A percentile compares a stretch with the other conserved stretches of the same genome.
phyloP scores from a whole-genome alignment of 225 moss, liverwort and hornwort species.

The Antitrichia curtipendula region DNA sequence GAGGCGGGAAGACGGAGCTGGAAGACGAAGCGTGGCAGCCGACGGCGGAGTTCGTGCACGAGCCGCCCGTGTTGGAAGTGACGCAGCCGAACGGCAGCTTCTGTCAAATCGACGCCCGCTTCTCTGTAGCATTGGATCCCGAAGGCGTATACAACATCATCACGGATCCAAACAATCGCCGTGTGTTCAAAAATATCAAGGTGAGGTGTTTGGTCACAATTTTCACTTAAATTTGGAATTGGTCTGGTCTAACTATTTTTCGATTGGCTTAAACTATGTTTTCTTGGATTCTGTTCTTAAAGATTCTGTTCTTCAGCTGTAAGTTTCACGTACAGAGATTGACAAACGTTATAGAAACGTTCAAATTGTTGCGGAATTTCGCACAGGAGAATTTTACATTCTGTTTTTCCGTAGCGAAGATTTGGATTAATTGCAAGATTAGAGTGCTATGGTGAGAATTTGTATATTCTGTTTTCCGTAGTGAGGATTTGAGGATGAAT shows the following conservation, averaged over 20 bases:
- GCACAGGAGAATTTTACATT: not conserved
- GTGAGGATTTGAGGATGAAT: not conserved
- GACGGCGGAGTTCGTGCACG: conserved; percentile 33
- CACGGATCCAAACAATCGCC: conserved; percentile 79
- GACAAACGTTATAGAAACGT: not conserved
- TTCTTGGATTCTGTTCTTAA: not conserved
- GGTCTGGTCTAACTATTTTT: not conserved
- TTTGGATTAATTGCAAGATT: not conserved
- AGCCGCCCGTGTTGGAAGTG: conserved; percentile 52
- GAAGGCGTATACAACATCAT: conserved; percentile 73
- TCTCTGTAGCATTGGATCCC: conserved; percentile 61
- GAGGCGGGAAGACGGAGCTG: conserved; percentile 30
- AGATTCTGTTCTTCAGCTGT: not conserved
- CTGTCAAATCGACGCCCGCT: conserved; percentile 66
- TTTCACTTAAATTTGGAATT: not conserved
- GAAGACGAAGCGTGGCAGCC: conserved; percentile 70
- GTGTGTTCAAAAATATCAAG: conserved; percentile 89
- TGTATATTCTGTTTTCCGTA: not conserved
- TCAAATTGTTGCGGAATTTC: not conserved
- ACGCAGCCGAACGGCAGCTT: conserved; percentile 67
- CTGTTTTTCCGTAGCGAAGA: not conserved
- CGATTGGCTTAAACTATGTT: not conserved
- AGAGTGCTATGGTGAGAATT: not conserved
- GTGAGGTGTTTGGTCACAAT: not conserved
- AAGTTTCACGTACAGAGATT: not conserved